Percentiles rank a stretch among this genome's conserved stretches.
Evolutionary conservation across 192 early-diverging fungal genomes (phyloP).

Genomic region (Backusella westeae): DNA sequence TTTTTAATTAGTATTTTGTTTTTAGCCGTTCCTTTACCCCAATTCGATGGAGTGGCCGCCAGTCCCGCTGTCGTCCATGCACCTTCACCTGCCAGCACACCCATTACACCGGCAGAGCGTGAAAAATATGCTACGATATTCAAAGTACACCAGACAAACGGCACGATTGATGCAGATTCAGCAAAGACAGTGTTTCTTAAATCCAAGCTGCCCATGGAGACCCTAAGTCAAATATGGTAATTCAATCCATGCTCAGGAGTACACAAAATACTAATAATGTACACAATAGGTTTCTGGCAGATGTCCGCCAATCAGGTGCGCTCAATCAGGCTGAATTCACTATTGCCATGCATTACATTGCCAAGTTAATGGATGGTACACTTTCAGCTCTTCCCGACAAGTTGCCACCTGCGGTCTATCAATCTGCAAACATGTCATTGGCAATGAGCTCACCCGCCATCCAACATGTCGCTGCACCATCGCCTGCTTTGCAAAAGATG

Average conservation of each 20-base stretch:
- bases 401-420: slow-evolving; percentile 64
- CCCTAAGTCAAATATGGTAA: slow-evolving; percentile 77
- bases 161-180: slow-evolving; percentile 61
- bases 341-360: slow-evolving; percentile 87
- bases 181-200: slow-evolving; percentile 76
- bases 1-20: not conserved
- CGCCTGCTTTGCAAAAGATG: slow-evolving; percentile 12
- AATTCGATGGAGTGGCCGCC: slow-evolving; percentile 28
- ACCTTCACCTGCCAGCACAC: not conserved
- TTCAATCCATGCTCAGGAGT: slow-evolving; percentile 21
- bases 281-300: slow-evolving; percentile 63
- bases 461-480: not conserved
- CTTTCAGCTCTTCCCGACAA: slow-evolving; percentile 63
- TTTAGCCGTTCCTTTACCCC: slow-evolving; percentile 29
- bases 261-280: slow-evolving; percentile 4
- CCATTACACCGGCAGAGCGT: slow-evolving; percentile 44
- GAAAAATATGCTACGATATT: slow-evolving; percentile 65
- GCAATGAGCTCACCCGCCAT: slow-evolving; percentile 18
- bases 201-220: slow-evolving; percentile 76
- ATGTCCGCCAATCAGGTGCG: slow-evolving; percentile 66
- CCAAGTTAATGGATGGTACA: slow-evolving; percentile 73
- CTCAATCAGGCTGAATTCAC: slow-evolving; percentile 82
- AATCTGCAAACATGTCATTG: slow-evolving; percentile 27
- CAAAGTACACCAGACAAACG: slow-evolving; percentile 55
- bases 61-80: slow-evolving; percentile 20